A percentile compares a stretch with the other conserved stretches of the same genome.
Evolutionary conservation across 2,329 filamentous ascomycete species (phyloP).

Genomic region (Alternaria atra): DNA sequence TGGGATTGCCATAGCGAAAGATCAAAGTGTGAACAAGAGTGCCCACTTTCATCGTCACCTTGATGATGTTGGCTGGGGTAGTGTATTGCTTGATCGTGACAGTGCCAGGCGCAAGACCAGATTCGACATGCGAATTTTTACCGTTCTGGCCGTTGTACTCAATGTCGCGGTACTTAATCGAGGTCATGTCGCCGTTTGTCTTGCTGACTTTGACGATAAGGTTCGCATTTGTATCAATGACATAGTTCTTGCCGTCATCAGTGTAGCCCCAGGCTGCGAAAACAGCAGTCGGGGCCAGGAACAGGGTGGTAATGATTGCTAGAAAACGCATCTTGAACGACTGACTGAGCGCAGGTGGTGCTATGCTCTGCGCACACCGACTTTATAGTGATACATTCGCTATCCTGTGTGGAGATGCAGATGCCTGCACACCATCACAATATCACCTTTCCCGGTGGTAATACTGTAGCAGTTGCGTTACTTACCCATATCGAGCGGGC

Average conservation of each 20-base stretch:
- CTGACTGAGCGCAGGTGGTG: not conserved
- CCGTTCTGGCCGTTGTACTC: conserved; percentile 59
- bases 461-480: not conserved
- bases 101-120: conserved; percentile 64
- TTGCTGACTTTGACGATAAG: conserved; percentile 45
- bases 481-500: not conserved
- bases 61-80: conserved; percentile 55
- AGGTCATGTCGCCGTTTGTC: conserved; percentile 68
- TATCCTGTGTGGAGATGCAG: not conserved
- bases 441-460: not conserved
- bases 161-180: conserved; percentile 65
- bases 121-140: conserved; percentile 62
- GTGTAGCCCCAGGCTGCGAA: conserved; percentile 54
- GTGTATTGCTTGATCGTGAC: conserved; percentile 55
- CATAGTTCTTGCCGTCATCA: conserved; percentile 52
- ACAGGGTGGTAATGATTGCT: conserved; percentile 18
- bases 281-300: conserved; percentile 42
- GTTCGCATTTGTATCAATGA: conserved; percentile 46
- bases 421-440: not conserved
- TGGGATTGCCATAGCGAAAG: conserved; percentile 65
- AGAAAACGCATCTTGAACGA: conserved; percentile 26
- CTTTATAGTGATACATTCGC: not conserved
- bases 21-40: conserved; percentile 70
- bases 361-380: not conserved
- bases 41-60: conserved; percentile 65